Conservation (phyloP, 1,139 yeast genomes). For the Pneumocystis sp. region DNA sequence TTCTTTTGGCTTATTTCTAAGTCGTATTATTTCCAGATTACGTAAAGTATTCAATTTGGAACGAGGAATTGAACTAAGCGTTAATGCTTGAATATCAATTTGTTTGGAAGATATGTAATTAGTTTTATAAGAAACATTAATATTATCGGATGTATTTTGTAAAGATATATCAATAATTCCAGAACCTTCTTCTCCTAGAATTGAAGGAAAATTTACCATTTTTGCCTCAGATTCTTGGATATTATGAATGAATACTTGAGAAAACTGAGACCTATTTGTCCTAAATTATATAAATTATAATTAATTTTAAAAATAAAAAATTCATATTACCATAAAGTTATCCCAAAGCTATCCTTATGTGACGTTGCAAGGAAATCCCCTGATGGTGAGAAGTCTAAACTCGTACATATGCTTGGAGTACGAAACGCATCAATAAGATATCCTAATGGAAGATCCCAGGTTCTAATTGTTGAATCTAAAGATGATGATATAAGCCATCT, state of each 20-base stretch:
- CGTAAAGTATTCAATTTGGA: conserved; percentile 63
- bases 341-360: conserved; percentile 82
- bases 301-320: neutral
- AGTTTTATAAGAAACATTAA: conserved; percentile 23
- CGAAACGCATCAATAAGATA: conserved; percentile 87
- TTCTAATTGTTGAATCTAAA: conserved; percentile 75
- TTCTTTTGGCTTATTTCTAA: conserved; percentile 78
- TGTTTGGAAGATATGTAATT: conserved; percentile 48
- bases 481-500: conserved; percentile 84
- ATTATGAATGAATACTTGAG: conserved; percentile 44
- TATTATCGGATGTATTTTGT: conserved; percentile 14
- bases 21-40: conserved; percentile 65
- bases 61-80: conserved; percentile 66
- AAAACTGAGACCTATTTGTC: conserved; percentile 74
- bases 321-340: conserved; percentile 51
- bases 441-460: conserved; percentile 97
- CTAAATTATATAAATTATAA: neutral
- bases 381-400: conserved; percentile 65
- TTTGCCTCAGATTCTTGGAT: conserved; percentile 50
- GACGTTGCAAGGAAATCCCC: conserved; percentile 90
- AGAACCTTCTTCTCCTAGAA: conserved; percentile 71
- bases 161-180: conserved; percentile 70
- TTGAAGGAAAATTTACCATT: conserved; percentile 51
- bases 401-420: conserved; percentile 65
- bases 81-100: conserved; percentile 45